These are phyloP conservation scores for Cutaneotrichosporon mucoides DNA, from an alignment of 1,284 basidiomycete species.

Conservation along the genomic window DNA sequence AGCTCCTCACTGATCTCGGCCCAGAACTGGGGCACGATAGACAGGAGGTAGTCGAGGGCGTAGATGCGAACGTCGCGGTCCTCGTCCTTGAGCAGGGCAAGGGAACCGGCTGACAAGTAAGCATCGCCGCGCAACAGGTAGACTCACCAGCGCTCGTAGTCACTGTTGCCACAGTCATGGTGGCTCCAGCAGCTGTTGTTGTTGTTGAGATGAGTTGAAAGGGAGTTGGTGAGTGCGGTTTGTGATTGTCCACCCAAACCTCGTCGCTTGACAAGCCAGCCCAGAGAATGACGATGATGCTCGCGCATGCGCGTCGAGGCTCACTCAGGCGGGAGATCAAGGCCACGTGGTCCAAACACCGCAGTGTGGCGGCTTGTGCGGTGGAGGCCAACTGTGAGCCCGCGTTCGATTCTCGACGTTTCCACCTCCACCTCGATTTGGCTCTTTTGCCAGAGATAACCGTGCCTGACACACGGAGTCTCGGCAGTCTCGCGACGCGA, in stretches of 20 bases:
- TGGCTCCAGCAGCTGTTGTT: slow-evolving; percentile 7
- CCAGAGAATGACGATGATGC: slow-evolving; percentile 2
- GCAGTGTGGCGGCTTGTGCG: not conserved
- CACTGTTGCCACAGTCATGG: slow-evolving; percentile 41
- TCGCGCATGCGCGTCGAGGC: slow-evolving; percentile 1
- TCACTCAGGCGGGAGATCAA: not conserved
- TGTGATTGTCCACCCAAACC: no score
- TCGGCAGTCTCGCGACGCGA: no score
- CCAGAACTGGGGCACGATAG: slow-evolving; percentile 89
- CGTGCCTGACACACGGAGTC: no score
- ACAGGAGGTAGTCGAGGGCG: slow-evolving; percentile 75
- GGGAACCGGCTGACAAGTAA: slow-evolving; percentile 65
- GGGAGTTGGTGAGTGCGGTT: no score
- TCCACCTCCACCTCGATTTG: no score
- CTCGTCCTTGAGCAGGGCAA: slow-evolving; percentile 84
- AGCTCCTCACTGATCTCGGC: slow-evolving; percentile 95
- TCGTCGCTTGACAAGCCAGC: not conserved
- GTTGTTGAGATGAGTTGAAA: not conserved
- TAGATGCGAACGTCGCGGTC: slow-evolving; percentile 74
- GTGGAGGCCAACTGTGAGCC: no score
- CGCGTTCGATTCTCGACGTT: no score
- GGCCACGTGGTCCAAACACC: slow-evolving; percentile 1
- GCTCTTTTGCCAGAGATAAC: no score
- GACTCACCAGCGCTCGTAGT: slow-evolving; percentile 40
- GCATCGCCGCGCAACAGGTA: not conserved